Base-by-base conservation (phyloP, 345 rosid genomes). In the Gossypium turneri region DNA sequence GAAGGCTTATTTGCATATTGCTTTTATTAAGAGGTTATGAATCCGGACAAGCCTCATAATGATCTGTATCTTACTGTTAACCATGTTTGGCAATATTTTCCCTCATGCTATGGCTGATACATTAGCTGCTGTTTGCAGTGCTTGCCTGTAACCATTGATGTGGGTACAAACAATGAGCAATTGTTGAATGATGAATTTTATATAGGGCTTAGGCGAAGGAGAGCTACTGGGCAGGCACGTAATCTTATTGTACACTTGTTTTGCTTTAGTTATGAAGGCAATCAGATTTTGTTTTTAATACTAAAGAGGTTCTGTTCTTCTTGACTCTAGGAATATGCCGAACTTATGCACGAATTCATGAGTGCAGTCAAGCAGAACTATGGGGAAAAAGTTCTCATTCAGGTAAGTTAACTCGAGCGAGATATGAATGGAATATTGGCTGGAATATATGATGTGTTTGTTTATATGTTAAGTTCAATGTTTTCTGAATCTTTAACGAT, bases 141-240 rank as follows among this genome's bases (percentile, higher is more conserved):
- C 85, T 85, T 95, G 78, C 99, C 99, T 64, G 79, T 95, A 10
- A 94, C 99, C 63, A 93, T 95, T 79, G 99, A 95, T 86, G 99
- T 95, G 48, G 99, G 99, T 71, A 95, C 99, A 76, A 95, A 94
- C 86, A 94, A 94, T 56, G 97, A 92, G 90, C 76, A 80, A 67
- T 81, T 94, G 82, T 79, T 94, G 79, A 86, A 92, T n/a, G 96
- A 94, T 50, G 98, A 94, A 82, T 94, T 91, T 77, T 94, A 94
- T 81, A 94, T 94, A 45, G 98, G 98, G 75, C 93, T 94, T 51
- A 89, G 96, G 83, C 98, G 86, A 87, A 90, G 89, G 86, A 86
- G 99, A 78, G 98, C 99, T 65, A 88, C 91, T 61, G 99, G 99
- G 61, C 95, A 91, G 97, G 98, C 92, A 59, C 22, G 57, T 60